Percentiles rank a stretch among this genome's conserved stretches.
Evolutionary conservation across 441 rosid species (phyloP).

Genomic region (Pelargonium australe): DNA sequence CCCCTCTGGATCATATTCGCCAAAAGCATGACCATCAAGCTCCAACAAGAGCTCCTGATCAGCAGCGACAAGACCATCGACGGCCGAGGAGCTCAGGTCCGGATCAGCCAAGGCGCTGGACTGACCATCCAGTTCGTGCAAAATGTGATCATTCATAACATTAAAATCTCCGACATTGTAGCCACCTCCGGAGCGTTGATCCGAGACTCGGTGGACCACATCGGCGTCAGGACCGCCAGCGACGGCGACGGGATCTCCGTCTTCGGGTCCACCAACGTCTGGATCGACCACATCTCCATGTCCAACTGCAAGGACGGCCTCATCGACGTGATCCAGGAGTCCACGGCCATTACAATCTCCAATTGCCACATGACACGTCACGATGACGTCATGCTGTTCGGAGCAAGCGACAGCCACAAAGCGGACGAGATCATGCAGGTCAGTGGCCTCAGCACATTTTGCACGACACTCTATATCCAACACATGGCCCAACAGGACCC

Average conservation of each 20-base stretch:
- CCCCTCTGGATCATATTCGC: constrained; percentile 36
- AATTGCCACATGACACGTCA: constrained; percentile 28
- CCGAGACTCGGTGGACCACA: constrained; percentile 26
- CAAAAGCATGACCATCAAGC: constrained; percentile 25
- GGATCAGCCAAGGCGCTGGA: constrained; percentile 23
- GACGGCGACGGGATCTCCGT: constrained; percentile 28
- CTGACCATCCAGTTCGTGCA: constrained; percentile 24
- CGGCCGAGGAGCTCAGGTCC: constrained; percentile 26
- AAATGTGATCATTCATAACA: constrained; percentile 29
- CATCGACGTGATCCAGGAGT: constrained; percentile 25
- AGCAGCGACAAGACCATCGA: constrained; percentile 29
- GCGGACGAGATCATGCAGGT: constrained; percentile 23
- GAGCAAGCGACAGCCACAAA: constrained; percentile 22
- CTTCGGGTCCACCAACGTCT: constrained; percentile 23
- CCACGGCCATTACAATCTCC: constrained; percentile 32
- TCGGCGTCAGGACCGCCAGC: constrained; percentile 18
- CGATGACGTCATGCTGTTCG: constrained; percentile 27
- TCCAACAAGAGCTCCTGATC: constrained; percentile 26
- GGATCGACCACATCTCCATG: constrained; percentile 35
- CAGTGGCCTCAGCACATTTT: no score
- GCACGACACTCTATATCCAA: no score
- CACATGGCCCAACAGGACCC: no score
- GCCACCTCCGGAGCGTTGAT: constrained; percentile 25
- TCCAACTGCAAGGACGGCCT: constrained; percentile 25
- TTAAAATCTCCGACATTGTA: constrained; percentile 18